phyloP scores from a whole-genome alignment of 106 monocot species.

The Xerophyta viscosa region DNA sequence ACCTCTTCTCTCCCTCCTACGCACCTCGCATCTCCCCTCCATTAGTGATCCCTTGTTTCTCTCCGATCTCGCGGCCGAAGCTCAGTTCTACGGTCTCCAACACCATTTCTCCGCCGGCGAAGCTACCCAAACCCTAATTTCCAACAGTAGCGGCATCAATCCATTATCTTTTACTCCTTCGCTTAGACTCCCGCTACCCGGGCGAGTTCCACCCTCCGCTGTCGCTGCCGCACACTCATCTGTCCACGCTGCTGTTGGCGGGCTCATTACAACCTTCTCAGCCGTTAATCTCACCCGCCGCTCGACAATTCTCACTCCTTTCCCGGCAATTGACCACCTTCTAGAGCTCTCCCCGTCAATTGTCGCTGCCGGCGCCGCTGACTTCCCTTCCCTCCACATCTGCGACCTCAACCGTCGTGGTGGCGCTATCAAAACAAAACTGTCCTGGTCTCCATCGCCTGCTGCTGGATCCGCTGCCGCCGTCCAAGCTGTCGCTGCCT shows the following conservation, averaged over 20 bases:
- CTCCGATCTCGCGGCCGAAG: conserved; percentile 32
- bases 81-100: conserved; percentile 37
- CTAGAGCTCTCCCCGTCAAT: conserved; percentile 21
- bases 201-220: conserved; percentile 26
- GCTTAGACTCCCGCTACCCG: conserved; percentile 40
- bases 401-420: conserved; percentile 11
- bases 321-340: conserved; percentile 59
- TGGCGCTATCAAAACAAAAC: conserved; percentile 16
- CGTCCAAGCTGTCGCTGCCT: conserved; percentile 33
- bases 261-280: conserved; percentile 49
- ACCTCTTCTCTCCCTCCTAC: conserved; percentile 60
- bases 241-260: conserved; percentile 41
- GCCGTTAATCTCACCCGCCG: conserved; percentile 20
- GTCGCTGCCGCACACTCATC: conserved; percentile 25
- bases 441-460: conserved; percentile 35
- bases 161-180: conserved; percentile 23
- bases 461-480: conserved; percentile 3
- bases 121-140: neutral
- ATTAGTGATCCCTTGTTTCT: conserved; percentile 8
- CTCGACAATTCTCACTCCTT: conserved; percentile 41
- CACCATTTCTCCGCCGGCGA: conserved; percentile 8
- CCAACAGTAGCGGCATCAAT: conserved; percentile 21
- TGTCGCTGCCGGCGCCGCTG: conserved; percentile 45
- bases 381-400: conserved; percentile 54
- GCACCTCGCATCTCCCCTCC: conserved; percentile 17